phyloP scores from a whole-genome alignment of 371 early-diverging fungal species.

The Syncephalastrum racemosum region DNA sequence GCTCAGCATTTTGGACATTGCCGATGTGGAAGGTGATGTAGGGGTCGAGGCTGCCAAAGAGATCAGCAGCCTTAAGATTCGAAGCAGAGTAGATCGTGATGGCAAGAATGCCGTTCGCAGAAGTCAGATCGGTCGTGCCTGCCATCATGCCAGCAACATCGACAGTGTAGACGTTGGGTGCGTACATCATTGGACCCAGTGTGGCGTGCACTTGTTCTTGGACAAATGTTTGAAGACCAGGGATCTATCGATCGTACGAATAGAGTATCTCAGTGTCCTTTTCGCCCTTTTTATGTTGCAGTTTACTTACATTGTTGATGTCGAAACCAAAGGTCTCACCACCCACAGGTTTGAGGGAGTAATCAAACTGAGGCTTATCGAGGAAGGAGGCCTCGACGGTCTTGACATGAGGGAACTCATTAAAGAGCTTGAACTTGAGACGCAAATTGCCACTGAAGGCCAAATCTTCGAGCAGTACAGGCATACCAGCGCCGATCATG shows the following conservation, averaged over 20 bases:
- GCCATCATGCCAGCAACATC: conserved; percentile 87
- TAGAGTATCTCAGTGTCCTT: not conserved
- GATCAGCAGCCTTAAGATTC: conserved; percentile 80
- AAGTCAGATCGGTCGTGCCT: conserved; percentile 52
- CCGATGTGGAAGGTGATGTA: conserved; percentile 73
- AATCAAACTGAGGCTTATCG: conserved; percentile 90
- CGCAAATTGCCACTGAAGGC: conserved; percentile 84
- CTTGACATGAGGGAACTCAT: conserved; percentile 90
- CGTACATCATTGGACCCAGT: conserved; percentile 85
- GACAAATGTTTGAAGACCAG: conserved; percentile 80
- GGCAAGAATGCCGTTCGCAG: conserved; percentile 84
- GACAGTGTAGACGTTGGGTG: conserved; percentile 80
- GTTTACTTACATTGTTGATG: conserved; percentile 66
- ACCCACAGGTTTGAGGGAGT: conserved; percentile 93
- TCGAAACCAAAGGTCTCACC: conserved; percentile 87
- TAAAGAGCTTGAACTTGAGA: conserved; percentile 82
- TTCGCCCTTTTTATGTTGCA: not conserved
- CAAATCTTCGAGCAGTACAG: conserved; percentile 91
- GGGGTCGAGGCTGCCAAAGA: conserved; percentile 87
- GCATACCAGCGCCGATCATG: conserved; percentile 87
- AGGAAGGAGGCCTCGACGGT: conserved; percentile 88
- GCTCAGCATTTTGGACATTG: conserved; percentile 59
- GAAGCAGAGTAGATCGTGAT: conserved; percentile 77
- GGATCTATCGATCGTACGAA: conserved; percentile 53
- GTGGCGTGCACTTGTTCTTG: conserved; percentile 77